Evolutionary conservation across 164 flowering plant species (phyloP), one percentile per base, ranked within the genome.

Genomic region (Santalum album): DNA sequence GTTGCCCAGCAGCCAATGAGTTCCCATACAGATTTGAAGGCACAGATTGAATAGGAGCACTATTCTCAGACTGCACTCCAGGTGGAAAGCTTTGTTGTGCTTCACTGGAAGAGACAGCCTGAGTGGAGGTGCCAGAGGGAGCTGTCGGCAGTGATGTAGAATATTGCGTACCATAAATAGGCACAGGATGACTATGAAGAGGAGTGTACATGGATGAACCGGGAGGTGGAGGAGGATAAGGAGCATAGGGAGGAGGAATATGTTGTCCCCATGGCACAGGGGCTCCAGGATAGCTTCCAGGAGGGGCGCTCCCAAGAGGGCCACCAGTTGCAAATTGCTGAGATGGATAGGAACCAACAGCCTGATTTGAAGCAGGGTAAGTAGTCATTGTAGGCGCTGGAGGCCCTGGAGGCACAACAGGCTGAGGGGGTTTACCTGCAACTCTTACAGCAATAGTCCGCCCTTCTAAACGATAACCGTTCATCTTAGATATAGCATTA

Each of bases 351-450:
- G 73, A 72, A 59, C 82, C 83, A 66, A 52, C 38, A 20, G 79
- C 63, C 54, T 72, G 94, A 65, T 57, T 67, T 17, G 79, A 39
- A 51, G 58, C 64, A 57, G 87, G 79, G 48, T 79, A 84, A n/a
- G 82, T 47, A 65, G 65, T 53, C 16, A 82, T 14, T 7, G 50
- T 16, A 7, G 82, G 69, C 49, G 80, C 67, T 7, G 96, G 95
- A 56, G 95, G 87, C 15, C 81, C 86, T 19, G 95, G 82, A 44
- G 94, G 90, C 19, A 72, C 75, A 38, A 71, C 55, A 21, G 98
- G 98, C 64, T 76, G 90, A 39, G 96, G 98, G 6, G 95, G 98
- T 64, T 83, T 88, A 40, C 98, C 96, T 2, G 98, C 98, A 63
- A 91, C 88, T 69, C 98, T 78, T 3, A 91, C 98, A 57, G 95